Base-by-base conservation (phyloP, 352 stramenopile genomes). In the Globisporangium perplexum region DNA sequence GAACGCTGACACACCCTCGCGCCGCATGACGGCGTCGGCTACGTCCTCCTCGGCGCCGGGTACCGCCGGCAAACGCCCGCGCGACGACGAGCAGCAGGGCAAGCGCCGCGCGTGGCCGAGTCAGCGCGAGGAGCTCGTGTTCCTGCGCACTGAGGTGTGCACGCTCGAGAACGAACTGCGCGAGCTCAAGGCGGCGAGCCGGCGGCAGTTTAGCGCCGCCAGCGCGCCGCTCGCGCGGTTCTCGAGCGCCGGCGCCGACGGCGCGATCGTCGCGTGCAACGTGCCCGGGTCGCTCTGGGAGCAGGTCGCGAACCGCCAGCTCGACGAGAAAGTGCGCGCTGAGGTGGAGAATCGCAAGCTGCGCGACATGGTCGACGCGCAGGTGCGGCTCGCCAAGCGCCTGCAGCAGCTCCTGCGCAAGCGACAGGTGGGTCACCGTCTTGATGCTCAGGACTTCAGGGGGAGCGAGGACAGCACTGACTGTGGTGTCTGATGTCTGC, bases 261-360 rank as follows among this genome's bases (percentile, higher is more conserved):
- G 31, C 7, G 47, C 46, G 26, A 48, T 60, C 35, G 38, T 60
- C 14, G 38, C 47, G 38, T 60, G 55, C 23, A 60, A 18, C 15
- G 48, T 48, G 6, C 55, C 55, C 1, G 55, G 47, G n/a, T 56
- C 56, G 33, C 44, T 62, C n/a, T 62, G 56, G 56, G 56, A 62
- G 36, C 56, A 57, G 44, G 56, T 62, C 41, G 56, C 56, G 31
- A 62, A 62, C 42, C 56, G 50, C 26, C 56, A 62, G 42, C 33
- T 62, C 8, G 56, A 62, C 28, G 56, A 62, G 41, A 62, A 62
- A 35, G 35, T 57, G 17, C 48, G 56, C 24, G 56, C 56, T 1
- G 48, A 62, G 26, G 56, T 57, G 2, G 56, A 62, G 44, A 62
- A 62, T 33, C 48, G 48, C 24, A 62, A 62, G 33, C 49, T 62